phyloP scores from a whole-genome alignment of 2,329 filamentous ascomycete species.

The Monilinia aucupariae region DNA sequence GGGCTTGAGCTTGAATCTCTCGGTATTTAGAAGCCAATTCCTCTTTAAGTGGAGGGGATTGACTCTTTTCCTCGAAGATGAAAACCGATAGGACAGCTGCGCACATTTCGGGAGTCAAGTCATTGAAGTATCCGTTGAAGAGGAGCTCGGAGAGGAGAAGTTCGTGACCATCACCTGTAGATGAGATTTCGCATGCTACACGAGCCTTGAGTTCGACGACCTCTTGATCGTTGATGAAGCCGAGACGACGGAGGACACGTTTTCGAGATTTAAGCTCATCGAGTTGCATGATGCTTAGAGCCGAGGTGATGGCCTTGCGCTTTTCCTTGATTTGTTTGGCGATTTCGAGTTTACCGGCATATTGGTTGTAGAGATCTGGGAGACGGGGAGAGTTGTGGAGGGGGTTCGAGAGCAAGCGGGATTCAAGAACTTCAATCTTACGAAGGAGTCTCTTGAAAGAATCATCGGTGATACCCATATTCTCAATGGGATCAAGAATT shows the following conservation, averaged over 20 bases:
- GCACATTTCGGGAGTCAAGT: conserved; percentile 79
- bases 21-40: conserved; percentile 80
- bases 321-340: conserved; percentile 75
- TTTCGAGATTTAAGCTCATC: conserved; percentile 96
- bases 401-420: conserved; percentile 79
- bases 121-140: conserved; percentile 98
- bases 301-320: conserved; percentile 81
- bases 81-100: conserved; percentile 87
- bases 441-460: conserved; percentile 86
- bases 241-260: conserved; percentile 85
- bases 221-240: conserved; percentile 92
- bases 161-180: conserved; percentile 75
- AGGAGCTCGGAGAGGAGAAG: conserved; percentile 86
- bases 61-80: conserved; percentile 94
- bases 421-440: conserved; percentile 97
- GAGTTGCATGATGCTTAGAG: conserved; percentile 83
- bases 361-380: conserved; percentile 79
- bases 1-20: conserved; percentile 81
- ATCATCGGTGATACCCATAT: conserved; percentile 91
- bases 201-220: conserved; percentile 96
- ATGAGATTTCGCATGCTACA: conserved; percentile 96
- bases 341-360: conserved; percentile 72
- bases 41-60: conserved; percentile 71
- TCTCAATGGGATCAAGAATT: conserved; percentile 85
- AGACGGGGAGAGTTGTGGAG: conserved; percentile 86